A percentile compares a stretch with the other conserved stretches of the same genome.
phyloP scores from a whole-genome alignment of 495 filamentous ascomycete species.

The Neurospora terricola region DNA sequence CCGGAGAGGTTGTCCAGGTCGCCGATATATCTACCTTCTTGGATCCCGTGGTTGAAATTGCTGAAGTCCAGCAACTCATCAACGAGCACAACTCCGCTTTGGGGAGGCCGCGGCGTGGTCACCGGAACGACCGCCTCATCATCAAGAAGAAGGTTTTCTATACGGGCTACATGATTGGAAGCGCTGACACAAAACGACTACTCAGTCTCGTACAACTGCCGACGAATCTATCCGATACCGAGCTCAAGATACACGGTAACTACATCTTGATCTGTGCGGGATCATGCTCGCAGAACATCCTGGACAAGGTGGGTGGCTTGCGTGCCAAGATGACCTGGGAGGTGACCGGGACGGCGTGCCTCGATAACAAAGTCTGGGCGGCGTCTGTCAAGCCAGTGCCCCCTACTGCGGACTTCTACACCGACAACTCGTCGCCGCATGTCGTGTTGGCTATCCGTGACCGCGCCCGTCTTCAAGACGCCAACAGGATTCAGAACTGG shows the following conservation, averaged over 20 bases:
- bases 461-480: slow-evolving; percentile 67
- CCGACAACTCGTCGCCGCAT: slow-evolving; percentile 62
- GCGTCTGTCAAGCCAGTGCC: slow-evolving; percentile 66
- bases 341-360: slow-evolving; percentile 62
- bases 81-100: slow-evolving; percentile 66
- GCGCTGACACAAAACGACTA: slow-evolving; percentile 57
- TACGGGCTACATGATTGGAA: slow-evolving; percentile 82
- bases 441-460: slow-evolving; percentile 66
- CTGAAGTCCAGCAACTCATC: slow-evolving; percentile 81
- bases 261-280: slow-evolving; percentile 80
- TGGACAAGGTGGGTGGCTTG: slow-evolving; percentile 77
- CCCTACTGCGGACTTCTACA: slow-evolving; percentile 51
- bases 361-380: slow-evolving; percentile 80
- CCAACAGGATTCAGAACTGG: slow-evolving; percentile 77
- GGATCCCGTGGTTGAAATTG: slow-evolving; percentile 74
- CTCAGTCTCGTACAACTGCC: slow-evolving; percentile 56
- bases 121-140: slow-evolving; percentile 37
- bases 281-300: slow-evolving; percentile 52
- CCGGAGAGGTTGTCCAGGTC: slow-evolving; percentile 78
- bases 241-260: slow-evolving; percentile 78
- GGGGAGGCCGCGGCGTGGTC: slow-evolving; percentile 15
- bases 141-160: slow-evolving; percentile 86
- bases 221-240: slow-evolving; percentile 43
- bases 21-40: slow-evolving; percentile 63
- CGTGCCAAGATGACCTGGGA: slow-evolving; percentile 75